Conservation (phyloP, 2,329 filamentous ascomycete genomes). For the Rasamsonia emersonii region DNA sequence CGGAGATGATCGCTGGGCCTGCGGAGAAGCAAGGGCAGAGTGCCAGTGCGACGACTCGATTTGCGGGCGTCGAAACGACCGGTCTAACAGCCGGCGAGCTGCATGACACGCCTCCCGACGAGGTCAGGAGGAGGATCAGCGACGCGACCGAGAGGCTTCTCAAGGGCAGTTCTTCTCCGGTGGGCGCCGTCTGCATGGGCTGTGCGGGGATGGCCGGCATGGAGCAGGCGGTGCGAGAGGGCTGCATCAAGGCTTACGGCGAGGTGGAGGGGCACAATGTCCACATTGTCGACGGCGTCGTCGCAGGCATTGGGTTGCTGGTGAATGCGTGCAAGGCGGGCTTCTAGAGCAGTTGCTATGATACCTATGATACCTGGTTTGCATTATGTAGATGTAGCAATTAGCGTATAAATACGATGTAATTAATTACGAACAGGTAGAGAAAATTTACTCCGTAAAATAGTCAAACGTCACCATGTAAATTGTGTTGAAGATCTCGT, state of each 20-base stretch:
- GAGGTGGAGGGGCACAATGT: conserved; percentile 50
- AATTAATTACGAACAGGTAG: too few species aligned
- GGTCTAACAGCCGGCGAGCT: conserved; percentile 73
- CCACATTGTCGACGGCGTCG: conserved; percentile 64
- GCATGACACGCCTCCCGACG: conserved; percentile 56
- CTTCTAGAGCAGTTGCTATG: conserved; percentile 17
- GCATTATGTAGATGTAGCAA: background rate
- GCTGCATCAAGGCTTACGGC: conserved; percentile 57
- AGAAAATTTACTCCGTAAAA: too few species aligned
- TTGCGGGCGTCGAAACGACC: conserved; percentile 74
- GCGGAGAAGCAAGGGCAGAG: conserved; percentile 21
- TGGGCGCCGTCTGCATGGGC: conserved; percentile 69
- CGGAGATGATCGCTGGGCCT: conserved; percentile 50
- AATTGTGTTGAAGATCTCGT: too few species aligned
- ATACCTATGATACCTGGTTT: too few species aligned
- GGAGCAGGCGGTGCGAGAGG: conserved; percentile 64
- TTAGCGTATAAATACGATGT: background rate
- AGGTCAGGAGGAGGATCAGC: conserved; percentile 58
- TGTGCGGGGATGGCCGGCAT: conserved; percentile 89
- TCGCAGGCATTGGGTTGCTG: conserved; percentile 29
- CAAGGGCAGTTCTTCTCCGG: conserved; percentile 35
- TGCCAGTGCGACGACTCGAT: conserved; percentile 38
- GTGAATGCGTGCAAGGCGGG: conserved; percentile 29
- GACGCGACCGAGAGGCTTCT: conserved; percentile 62
- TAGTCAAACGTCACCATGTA: too few species aligned